Percentiles rank a stretch among this genome's conserved stretches.
phyloP scores from a whole-genome alignment of 148 eudicot genomes.

The Arctostaphylos glauca region DNA sequence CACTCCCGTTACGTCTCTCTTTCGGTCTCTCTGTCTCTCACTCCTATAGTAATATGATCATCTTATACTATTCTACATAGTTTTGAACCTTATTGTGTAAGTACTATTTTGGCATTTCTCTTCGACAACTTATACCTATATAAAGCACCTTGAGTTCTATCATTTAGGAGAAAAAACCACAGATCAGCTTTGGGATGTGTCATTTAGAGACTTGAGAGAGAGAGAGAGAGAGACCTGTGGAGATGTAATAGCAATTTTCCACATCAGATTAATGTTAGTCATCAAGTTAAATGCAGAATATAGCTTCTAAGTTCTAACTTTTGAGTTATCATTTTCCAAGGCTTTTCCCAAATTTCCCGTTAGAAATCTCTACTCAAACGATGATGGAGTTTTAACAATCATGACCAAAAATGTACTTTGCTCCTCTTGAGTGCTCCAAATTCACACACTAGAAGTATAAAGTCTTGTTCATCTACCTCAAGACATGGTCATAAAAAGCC shows the following conservation, averaged over 20 bases:
- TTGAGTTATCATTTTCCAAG: background rate
- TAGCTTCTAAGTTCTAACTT: background rate
- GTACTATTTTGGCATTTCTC: too few relatives aligned
- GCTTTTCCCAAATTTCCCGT: background rate
- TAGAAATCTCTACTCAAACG: background rate
- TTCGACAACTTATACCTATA: too few relatives aligned
- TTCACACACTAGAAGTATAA: background rate
- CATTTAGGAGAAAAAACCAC: background rate
- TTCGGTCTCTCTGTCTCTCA: too few relatives aligned
- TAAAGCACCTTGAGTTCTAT: too few relatives aligned
- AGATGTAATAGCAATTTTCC: background rate
- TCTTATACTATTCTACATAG: too few relatives aligned
- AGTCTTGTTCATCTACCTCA: background rate
- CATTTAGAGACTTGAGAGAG: background rate
- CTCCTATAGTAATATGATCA: too few relatives aligned
- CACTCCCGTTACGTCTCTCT: too few relatives aligned
- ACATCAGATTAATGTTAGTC: background rate
- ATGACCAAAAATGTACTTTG: background rate
- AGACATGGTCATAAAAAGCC: background rate
- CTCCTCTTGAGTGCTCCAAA: background rate
- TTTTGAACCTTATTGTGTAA: too few relatives aligned
- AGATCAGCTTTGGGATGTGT: background rate
- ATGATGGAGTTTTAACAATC: background rate
- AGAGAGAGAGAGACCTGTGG: background rate
- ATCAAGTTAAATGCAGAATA: background rate